Evolutionary conservation across 306 rosid genomes (phyloP).

Genomic region (Erythrophleum fordii): DNA sequence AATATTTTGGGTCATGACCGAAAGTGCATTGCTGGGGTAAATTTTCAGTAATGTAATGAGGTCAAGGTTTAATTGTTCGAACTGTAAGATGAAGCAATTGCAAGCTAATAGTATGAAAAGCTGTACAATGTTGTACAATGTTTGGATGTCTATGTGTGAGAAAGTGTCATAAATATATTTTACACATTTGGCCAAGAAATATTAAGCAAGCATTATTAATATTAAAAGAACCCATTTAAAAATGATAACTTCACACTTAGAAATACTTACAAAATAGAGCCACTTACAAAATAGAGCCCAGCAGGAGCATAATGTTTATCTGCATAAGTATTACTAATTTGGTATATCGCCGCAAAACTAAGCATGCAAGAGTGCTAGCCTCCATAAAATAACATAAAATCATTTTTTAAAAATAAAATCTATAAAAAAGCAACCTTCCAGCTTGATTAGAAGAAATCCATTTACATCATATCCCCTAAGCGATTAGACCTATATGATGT

Average conservation of each 20-base stretch:
- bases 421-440: background rate
- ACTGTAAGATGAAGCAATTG: too few species aligned
- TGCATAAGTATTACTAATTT: background rate
- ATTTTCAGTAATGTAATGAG: too few species aligned
- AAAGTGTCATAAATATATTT: too few species aligned
- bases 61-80: too few species aligned
- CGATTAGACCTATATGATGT: constrained; percentile 5
- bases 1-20: too few species aligned
- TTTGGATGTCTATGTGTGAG: too few species aligned
- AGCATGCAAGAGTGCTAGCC: background rate
- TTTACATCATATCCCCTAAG: constrained; percentile 14
- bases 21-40: too few species aligned
- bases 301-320: background rate
- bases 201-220: too few species aligned
- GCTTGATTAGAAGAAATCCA: constrained; percentile 27
- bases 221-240: background rate
- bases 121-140: too few species aligned
- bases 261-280: background rate
- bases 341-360: constrained; percentile 2
- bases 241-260: background rate
- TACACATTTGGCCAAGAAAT: too few species aligned
- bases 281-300: background rate
- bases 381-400: background rate
- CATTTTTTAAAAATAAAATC: too few species aligned
- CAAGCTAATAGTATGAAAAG: too few species aligned